A percentile compares a stretch with the other conserved stretches of the same genome.
phyloP scores from a whole-genome alignment of 2,329 filamentous ascomycete genomes.

The Eutypella sp. region DNA sequence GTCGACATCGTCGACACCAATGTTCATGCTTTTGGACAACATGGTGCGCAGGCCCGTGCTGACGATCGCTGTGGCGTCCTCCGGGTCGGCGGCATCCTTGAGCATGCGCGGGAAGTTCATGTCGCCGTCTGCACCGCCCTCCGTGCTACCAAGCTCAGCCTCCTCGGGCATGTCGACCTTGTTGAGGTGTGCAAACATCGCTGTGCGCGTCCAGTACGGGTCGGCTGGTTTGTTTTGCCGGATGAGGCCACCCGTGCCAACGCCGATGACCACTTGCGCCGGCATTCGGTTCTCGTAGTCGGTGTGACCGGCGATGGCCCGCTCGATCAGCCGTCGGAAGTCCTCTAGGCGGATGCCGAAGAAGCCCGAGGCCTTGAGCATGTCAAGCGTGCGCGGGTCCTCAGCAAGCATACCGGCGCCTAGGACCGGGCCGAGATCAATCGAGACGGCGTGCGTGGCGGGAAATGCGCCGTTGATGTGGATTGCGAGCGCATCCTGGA shows the following conservation, averaged over 20 bases:
- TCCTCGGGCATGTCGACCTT: conserved; percentile 37
- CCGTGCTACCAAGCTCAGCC: conserved; percentile 8
- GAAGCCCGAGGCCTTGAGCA: conserved; percentile 47
- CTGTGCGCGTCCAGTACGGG: conserved; percentile 49
- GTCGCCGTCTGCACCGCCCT: background rate
- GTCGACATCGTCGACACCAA: conserved; percentile 41
- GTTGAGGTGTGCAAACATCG: conserved; percentile 44
- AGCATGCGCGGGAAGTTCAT: conserved; percentile 2
- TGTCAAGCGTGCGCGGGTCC: conserved; percentile 41
- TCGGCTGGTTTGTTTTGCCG: conserved; percentile 47
- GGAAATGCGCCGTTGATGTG: conserved; percentile 20
- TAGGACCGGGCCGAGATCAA: conserved; percentile 48
- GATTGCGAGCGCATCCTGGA: conserved; percentile 43
- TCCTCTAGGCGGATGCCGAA: conserved; percentile 48
- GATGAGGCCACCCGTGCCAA: conserved; percentile 50
- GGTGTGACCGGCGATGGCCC: conserved; percentile 38
- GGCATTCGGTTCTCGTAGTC: conserved; percentile 29
- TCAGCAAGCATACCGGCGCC: conserved; percentile 51
- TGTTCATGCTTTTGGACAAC: conserved; percentile 41
- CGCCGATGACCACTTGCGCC: conserved; percentile 45
- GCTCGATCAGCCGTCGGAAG: conserved; percentile 41
- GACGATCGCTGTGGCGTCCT: conserved; percentile 30
- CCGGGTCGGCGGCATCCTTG: conserved; percentile 12
- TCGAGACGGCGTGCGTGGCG: conserved; percentile 36
- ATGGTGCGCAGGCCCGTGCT: conserved; percentile 33